Conservation (phyloP, 2,329 filamentous ascomycete genomes). For the Sclerotinia subarctica region DNA sequence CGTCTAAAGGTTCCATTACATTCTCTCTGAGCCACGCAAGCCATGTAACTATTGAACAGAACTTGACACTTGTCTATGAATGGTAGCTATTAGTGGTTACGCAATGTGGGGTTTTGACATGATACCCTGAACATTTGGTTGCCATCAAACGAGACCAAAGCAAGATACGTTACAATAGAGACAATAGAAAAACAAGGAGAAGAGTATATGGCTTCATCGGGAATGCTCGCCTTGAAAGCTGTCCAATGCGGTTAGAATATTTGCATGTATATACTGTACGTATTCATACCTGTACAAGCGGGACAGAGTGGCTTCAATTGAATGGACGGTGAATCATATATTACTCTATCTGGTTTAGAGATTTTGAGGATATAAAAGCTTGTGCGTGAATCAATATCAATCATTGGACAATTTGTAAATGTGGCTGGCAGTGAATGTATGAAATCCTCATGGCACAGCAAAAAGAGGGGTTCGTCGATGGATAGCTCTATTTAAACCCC, state of each 20-base stretch:
- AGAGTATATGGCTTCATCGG: neutral
- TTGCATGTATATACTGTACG: neutral
- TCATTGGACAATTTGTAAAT: neutral
- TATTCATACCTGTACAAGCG: neutral
- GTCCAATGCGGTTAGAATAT: neutral
- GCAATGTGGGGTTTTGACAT: conserved; percentile 1
- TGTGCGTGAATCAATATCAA: too few relatives aligned
- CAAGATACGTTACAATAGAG: neutral
- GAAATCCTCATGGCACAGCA: neutral
- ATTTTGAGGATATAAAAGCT: too few relatives aligned
- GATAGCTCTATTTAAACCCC: conserved; percentile 21
- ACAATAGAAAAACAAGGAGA: neutral
- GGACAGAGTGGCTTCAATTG: neutral
- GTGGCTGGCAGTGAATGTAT: neutral
- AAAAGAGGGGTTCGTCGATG: neutral
- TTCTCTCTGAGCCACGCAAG: conserved; percentile 5
- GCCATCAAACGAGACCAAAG: neutral
- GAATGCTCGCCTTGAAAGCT: neutral
- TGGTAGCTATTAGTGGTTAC: neutral
- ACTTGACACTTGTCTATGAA: conserved; percentile 9
- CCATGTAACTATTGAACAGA: neutral
- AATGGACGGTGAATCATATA: neutral
- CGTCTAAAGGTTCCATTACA: neutral
- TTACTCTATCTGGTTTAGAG: neutral
- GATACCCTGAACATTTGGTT: neutral